Base-by-base conservation (phyloP, 2,329 filamentous ascomycete genomes). In the Balansia obtecta region DNA sequence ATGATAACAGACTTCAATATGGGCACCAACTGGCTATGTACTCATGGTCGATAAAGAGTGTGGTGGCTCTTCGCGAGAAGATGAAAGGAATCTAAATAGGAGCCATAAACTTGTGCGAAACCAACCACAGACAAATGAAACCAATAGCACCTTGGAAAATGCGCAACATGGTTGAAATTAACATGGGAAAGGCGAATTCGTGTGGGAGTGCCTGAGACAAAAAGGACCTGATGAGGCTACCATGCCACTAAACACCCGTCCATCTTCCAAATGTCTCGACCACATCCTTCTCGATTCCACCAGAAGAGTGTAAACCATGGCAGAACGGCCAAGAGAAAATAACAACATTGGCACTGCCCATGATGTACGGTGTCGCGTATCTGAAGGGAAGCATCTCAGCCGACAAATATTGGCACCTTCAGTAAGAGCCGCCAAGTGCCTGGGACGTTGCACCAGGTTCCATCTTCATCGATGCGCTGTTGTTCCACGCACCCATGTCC, bases 51-150 rank as follows among this genome's bases (percentile, higher is more conserved):
- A 51, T 32, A 38, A 49, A 52, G 37, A 50, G 45, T 32, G 55
- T 51, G 56, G 52, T 44, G 46, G 55, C 56, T 63, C 63, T 64
- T 65, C 63, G 57, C 55, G 60, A 56, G 60, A 65, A 64, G 63
- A 64, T 61, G 43, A 53, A 60, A 63, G 54, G 53, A 59, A 53
- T 65, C 61, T 65, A 64, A 56, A 57, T 50, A 51, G 53, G 16
- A 53, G 45, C 39, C 20, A 49, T 15, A 32, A 45, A 38, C 30
- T 9, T 33, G 4, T 9, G 15, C 15, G 12, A 45, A 30, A 32
- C 12, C 22, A 45, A n/a, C 12, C 10, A 11, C 27, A 32, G 7
- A 10, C 32, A 45, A 4, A 27, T 5, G 41, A 20, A 20, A 20
- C 22, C 42, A 45, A 45, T 15, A 33, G n/a, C 27, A 30, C 22